Conservation (phyloP, 495 filamentous ascomycete species). For the Bryoglossum gracile region DNA sequence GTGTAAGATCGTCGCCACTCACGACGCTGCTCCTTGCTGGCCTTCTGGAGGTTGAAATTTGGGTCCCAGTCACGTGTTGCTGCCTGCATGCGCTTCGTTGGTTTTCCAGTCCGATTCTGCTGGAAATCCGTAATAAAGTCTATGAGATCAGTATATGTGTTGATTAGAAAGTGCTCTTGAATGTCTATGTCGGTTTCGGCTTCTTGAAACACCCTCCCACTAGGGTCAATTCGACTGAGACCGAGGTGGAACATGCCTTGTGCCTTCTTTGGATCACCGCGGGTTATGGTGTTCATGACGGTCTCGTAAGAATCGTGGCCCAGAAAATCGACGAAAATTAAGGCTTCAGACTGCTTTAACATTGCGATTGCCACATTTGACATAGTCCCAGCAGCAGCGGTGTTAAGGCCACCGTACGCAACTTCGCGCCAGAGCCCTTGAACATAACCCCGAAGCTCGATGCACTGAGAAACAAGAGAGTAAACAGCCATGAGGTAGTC, state of each 20-base stretch:
- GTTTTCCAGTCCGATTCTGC: slow-evolving; percentile 36
- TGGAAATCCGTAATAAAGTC: slow-evolving; percentile 42
- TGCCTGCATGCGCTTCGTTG: slow-evolving; percentile 35
- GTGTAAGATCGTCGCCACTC: slow-evolving; percentile 40
- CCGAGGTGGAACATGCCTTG: slow-evolving; percentile 24
- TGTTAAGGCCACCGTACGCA: slow-evolving; percentile 37
- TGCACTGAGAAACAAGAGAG: slow-evolving; percentile 27
- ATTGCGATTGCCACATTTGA: slow-evolving; percentile 35
- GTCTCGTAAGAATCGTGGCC: slow-evolving; percentile 33
- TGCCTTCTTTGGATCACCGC: slow-evolving; percentile 30
- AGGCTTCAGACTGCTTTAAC: slow-evolving; percentile 30
- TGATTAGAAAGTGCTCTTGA: slow-evolving; percentile 35
- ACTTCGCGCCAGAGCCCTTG: slow-evolving; percentile 40
- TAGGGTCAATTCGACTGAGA: slow-evolving; percentile 15
- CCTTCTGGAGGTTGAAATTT: slow-evolving; percentile 32
- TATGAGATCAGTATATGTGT: slow-evolving; percentile 37
- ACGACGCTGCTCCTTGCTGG: slow-evolving; percentile 31
- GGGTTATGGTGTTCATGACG: slow-evolving; percentile 31
- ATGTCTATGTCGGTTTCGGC: slow-evolving; percentile 24
- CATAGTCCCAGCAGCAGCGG: slow-evolving; percentile 36
- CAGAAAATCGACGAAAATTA: slow-evolving; percentile 37
- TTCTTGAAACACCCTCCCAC: slow-evolving; percentile 7
- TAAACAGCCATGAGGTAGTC: slow-evolving; percentile 38
- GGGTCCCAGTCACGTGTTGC: slow-evolving; percentile 38
- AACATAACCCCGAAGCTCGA: slow-evolving; percentile 29